Conservation (phyloP, 106 monocot genomes). For the Dioscorea alata region DNA sequence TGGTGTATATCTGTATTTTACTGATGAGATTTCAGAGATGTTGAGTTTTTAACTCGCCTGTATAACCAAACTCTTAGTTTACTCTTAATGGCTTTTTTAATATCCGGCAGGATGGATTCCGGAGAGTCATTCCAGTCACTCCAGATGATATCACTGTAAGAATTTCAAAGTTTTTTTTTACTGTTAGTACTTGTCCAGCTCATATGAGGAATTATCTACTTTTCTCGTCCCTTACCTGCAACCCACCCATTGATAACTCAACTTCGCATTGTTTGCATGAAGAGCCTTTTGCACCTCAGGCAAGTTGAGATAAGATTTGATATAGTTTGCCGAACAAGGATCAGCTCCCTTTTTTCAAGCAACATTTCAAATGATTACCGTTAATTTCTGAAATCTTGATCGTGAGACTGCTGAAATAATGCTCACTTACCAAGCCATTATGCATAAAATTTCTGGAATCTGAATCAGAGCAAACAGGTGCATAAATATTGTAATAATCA, state of each 20-base stretch:
- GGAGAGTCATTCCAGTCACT: too few relatives aligned
- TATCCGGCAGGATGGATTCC: background rate
- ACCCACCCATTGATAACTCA: slow-evolving; percentile 13
- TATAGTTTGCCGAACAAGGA: slow-evolving; percentile 18
- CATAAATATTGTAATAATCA: slow-evolving; percentile 37
- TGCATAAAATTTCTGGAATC: background rate
- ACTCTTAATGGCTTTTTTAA: slow-evolving; percentile 9
- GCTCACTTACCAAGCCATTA: too few relatives aligned
- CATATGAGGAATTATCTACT: too few relatives aligned
- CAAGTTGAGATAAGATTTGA: slow-evolving; percentile 14
- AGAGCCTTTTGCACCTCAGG: slow-evolving; percentile 45
- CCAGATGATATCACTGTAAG: too few relatives aligned
- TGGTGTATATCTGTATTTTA: too few relatives aligned
- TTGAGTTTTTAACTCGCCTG: slow-evolving; percentile 5
- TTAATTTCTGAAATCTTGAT: background rate
- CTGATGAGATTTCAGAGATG: too few relatives aligned
- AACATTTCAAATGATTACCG: background rate
- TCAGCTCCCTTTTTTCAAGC: slow-evolving; percentile 1
- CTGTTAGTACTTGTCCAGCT: too few relatives aligned
- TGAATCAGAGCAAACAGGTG: slow-evolving; percentile 6
- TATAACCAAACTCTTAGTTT: slow-evolving; percentile 18
- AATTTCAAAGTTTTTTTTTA: too few relatives aligned
- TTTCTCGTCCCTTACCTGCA: slow-evolving; percentile 1
- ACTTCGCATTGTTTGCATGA: slow-evolving; percentile 22
- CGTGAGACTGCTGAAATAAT: background rate